Evolutionary conservation across 768 basidiomycete species (phyloP).

Genomic region (Russula lepida): DNA sequence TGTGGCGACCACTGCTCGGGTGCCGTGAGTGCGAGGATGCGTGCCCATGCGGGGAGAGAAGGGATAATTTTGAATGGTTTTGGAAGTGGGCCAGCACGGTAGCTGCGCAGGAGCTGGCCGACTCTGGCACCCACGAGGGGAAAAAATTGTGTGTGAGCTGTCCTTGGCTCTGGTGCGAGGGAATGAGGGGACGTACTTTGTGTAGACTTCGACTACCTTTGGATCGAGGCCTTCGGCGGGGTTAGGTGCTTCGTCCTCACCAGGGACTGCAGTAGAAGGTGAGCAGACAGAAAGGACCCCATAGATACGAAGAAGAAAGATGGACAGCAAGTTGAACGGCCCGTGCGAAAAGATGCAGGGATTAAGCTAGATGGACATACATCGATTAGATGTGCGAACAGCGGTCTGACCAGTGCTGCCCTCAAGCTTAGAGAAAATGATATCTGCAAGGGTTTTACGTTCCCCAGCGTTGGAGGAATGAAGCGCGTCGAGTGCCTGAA

Average conservation of each 20-base stretch:
- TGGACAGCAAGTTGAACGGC: no score
- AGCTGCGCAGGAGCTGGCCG: constrained; percentile 74
- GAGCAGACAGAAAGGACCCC: constrained; percentile 10
- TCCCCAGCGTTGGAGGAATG: constrained; percentile 68
- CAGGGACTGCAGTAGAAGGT: constrained; percentile 35
- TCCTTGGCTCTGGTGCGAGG: not conserved
- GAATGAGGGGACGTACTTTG: constrained; percentile 53
- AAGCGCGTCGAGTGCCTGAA: constrained; percentile 75
- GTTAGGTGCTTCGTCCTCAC: constrained; percentile 46
- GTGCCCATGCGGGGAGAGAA: constrained; percentile 91
- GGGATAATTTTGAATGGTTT: constrained; percentile 99
- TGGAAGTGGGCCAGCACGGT: constrained; percentile 90
- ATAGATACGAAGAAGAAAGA: no score
- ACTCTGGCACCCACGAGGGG: constrained; percentile 44
- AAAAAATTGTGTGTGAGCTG: not conserved
- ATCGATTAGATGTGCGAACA: constrained; percentile 52
- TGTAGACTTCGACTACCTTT: constrained; percentile 86
- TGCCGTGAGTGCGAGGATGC: constrained; percentile 83
- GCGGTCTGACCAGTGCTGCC: constrained; percentile 43
- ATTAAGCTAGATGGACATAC: constrained; percentile 22
- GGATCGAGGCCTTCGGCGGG: constrained; percentile 86
- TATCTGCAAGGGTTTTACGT: constrained; percentile 84
- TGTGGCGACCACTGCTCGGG: constrained; percentile 96
- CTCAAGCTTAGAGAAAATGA: constrained; percentile 93
- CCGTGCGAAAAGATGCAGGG: not conserved